These are phyloP conservation scores for Epichloe hybrida DNA, from an alignment of 2,329 filamentous ascomycete genomes.

Conservation along the genomic window DNA sequence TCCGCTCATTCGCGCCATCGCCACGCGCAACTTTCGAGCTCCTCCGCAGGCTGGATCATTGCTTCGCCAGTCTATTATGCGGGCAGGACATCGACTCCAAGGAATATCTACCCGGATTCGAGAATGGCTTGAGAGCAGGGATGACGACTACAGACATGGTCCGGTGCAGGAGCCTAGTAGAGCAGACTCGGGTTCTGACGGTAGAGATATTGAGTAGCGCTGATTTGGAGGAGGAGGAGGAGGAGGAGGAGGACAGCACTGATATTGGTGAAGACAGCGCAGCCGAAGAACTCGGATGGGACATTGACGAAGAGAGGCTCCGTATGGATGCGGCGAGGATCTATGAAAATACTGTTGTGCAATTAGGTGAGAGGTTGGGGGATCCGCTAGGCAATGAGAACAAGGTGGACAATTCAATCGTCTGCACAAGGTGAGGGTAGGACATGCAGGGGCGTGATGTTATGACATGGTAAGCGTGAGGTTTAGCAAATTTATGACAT, in stretches of 20 bases:
- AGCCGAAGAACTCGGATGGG: constrained; percentile 16
- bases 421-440: neutral
- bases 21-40: constrained; percentile 56
- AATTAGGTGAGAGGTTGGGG: constrained; percentile 56
- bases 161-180: constrained; percentile 66
- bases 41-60: constrained; percentile 67
- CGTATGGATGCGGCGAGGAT: constrained; percentile 62
- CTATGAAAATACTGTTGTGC: constrained; percentile 67
- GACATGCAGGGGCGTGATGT: neutral
- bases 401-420: neutral
- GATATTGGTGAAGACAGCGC: constrained; percentile 15
- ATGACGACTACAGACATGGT: constrained; percentile 78
- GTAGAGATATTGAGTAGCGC: constrained; percentile 49
- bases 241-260: constrained; percentile 21
- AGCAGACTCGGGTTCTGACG: constrained; percentile 58
- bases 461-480: neutral
- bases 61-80: constrained; percentile 62
- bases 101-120: constrained; percentile 57
- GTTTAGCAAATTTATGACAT: too few species aligned
- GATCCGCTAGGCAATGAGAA: constrained; percentile 16
- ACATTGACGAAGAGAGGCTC: constrained; percentile 35
- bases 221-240: constrained; percentile 20
- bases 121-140: constrained; percentile 44
- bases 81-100: constrained; percentile 54
- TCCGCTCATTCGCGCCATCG: constrained; percentile 51